Evolutionary conservation across 306 rosid genomes (phyloP), one percentile per base, ranked within the genome.

Genomic region (Dalbergia cochinchinensis): DNA sequence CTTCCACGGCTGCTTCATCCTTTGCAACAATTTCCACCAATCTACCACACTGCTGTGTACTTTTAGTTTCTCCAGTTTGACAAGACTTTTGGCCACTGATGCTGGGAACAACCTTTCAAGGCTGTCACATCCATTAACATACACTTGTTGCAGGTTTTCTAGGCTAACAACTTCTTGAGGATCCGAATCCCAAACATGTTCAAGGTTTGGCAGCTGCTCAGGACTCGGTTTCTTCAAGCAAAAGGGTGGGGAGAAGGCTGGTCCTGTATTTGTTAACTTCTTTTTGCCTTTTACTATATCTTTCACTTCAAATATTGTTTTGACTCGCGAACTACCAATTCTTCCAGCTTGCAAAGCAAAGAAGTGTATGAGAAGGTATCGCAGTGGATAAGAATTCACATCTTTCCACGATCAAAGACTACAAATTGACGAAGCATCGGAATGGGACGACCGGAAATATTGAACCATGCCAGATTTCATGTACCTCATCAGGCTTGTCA

Each of bases 1-100:
- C 8, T 60, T 26, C 79, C 2, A 1, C 18, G 3, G 31, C 59
- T 6, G 12, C 54, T 16, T 60, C 61, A 14, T 60, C 71, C 50
- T 62, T 47, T n/a, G 20, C 35, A 45, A 75, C 50, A 31, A 75
- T 62, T 63, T 63, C 80, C 62, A 5, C 35, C 34, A 62, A 3
- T 5, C 45, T 41, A 4, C 8, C 19, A 33, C 80, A 75, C 0
- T 9, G 7, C 1, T 47, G 0, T 3, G 11, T 47, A 47, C 51
- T 47, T 47, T 14, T 12, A 47, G 51, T 10, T 47, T 47, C 51
- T 47, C 51, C 10, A 47, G 51, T 47, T 47, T 10, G 4, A 8
- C 13, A 2, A 10, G 51, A 47, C 13, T 11, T 47, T 47, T 13
- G 0, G 51, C 51, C 4, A 47, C 13, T 0, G 51, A 47, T 8